Evolutionary conservation across 2,329 filamentous ascomycete genomes (phyloP), one percentile per base, ranked within the genome.

Genomic region (Chrysoporthe cubensis): DNA sequence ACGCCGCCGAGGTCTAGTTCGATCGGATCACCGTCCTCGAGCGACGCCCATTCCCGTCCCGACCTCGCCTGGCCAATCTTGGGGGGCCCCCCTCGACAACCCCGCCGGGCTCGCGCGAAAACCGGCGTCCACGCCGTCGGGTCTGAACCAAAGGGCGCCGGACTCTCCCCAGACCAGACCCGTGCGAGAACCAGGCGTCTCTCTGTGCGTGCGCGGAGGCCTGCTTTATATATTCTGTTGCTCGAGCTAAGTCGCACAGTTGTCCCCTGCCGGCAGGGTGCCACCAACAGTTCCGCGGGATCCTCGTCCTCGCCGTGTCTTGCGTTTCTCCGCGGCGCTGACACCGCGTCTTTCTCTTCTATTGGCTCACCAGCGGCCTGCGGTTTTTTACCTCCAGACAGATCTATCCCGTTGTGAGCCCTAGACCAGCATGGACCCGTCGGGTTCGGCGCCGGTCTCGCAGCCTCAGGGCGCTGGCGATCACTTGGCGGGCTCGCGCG

Each of bases 341-440:
- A n/a, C 37, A 18, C 40, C 50, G n/a, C 40, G 32, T 26, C 32
- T 21, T 46, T 48, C 18, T 7, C 13, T 60, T 40, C 62, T 32
- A 64, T 64, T 64, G 62, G 62, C 52, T 56, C 14, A 57, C 18
- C 21, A 16, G 50, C 50, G 40, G 26, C n/a, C 48, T 21, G 40
- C 62, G 46, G 40, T 43, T 26, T 13, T 43, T 21, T 13, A 32
- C n/a, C 37, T 34, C 16, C n/a, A 5, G 8, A 34, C 52, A 21
- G 40, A 2, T 21, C 21, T 11, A 8, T 57, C 6, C 34, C 0
- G 79, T 83, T 44, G 78, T 79, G 18, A 32, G 40, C 13, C 26
- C 40, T 37, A 50, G 21, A n/a, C 57, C 50, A 42, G 42, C 21
- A 70, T 70, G 68, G 66, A 70, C 3, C 50, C 54, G 42, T 62